Percentiles rank a stretch among this genome's conserved stretches.
These are phyloP conservation scores for Herpetomonas samuelpessoai DNA, from an alignment of 208 protist genomes.

Conservation along the genomic window DNA sequence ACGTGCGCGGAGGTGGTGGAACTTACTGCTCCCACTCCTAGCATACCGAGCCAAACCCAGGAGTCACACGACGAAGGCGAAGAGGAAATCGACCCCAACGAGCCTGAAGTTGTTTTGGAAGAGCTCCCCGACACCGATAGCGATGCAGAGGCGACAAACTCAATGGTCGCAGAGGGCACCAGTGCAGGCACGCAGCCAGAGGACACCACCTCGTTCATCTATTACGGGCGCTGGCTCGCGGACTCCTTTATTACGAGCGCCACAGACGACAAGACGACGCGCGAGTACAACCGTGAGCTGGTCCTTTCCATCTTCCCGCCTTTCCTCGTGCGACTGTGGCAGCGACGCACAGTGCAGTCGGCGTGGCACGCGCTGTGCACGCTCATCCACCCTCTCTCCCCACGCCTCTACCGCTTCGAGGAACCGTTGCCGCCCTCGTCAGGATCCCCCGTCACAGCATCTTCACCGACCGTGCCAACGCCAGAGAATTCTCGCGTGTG, in stretches of 20 bases:
- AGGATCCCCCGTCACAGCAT: too few species aligned
- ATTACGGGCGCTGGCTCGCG: neutral
- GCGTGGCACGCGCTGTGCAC: neutral
- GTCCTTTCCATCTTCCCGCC: neutral
- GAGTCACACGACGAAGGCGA: too few species aligned
- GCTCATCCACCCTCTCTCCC: neutral
- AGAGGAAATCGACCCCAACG: too few species aligned
- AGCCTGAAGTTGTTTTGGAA: neutral
- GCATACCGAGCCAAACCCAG: too few species aligned
- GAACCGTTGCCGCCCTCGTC: neutral
- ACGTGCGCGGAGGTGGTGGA: neutral
- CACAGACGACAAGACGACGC: neutral
- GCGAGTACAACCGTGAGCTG: neutral
- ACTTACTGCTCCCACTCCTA: too few species aligned
- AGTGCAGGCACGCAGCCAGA: too few species aligned
- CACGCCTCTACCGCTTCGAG: neutral
- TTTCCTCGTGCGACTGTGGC: neutral
- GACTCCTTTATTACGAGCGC: neutral
- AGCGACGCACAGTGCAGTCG: neutral
- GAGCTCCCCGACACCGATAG: neutral
- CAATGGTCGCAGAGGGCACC: too few species aligned
- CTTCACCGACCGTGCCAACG: too few species aligned
- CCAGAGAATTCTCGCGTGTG: too few species aligned
- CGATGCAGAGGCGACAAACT: neutral
- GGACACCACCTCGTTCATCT: too few species aligned